Evolutionary conservation across 169 alveolate species (phyloP).

Genomic region (Plasmodium vivax): DNA sequence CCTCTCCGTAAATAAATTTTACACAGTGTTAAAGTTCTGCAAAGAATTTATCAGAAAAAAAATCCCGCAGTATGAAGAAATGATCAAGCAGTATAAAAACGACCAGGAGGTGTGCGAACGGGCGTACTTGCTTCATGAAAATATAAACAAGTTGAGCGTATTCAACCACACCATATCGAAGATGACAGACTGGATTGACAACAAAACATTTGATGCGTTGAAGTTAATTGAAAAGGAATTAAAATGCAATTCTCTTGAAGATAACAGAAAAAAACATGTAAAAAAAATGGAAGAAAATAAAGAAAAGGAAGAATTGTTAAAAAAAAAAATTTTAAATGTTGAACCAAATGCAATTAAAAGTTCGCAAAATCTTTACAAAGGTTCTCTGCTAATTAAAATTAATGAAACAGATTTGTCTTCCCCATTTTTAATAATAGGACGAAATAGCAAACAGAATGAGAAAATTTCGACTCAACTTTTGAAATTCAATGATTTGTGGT

Average conservation of each 20-base stretch:
- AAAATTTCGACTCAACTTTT: conserved; percentile 80
- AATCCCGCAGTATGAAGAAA: conserved; percentile 58
- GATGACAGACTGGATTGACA: conserved; percentile 73
- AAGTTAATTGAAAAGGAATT: conserved; percentile 70
- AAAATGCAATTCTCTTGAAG: conserved; percentile 59
- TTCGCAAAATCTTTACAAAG: conserved; percentile 76
- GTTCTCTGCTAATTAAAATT: conserved; percentile 76
- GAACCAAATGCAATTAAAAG: conserved; percentile 76
- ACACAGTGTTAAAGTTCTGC: conserved; percentile 36
- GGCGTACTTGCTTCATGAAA: conserved; percentile 35
- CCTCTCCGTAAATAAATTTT: conserved; percentile 64
- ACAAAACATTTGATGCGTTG: conserved; percentile 67
- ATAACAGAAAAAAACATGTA: conserved; percentile 65
- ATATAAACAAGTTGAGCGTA: conserved; percentile 40
- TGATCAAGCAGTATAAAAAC: conserved; percentile 48
- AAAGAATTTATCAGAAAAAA: conserved; percentile 62
- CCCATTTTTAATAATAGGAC: conserved; percentile 82
- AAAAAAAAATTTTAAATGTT: conserved; percentile 67
- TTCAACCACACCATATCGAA: conserved; percentile 63
- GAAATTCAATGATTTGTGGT: conserved; percentile 81
- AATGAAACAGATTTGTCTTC: conserved; percentile 78
- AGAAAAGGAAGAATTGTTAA: conserved; percentile 70
- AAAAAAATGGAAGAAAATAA: conserved; percentile 62
- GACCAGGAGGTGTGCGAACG: conserved; percentile 52
- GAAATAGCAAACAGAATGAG: conserved; percentile 84